Conservation (phyloP, 2,329 filamentous ascomycete genomes). For the Conoideocrella luteorostrata region DNA sequence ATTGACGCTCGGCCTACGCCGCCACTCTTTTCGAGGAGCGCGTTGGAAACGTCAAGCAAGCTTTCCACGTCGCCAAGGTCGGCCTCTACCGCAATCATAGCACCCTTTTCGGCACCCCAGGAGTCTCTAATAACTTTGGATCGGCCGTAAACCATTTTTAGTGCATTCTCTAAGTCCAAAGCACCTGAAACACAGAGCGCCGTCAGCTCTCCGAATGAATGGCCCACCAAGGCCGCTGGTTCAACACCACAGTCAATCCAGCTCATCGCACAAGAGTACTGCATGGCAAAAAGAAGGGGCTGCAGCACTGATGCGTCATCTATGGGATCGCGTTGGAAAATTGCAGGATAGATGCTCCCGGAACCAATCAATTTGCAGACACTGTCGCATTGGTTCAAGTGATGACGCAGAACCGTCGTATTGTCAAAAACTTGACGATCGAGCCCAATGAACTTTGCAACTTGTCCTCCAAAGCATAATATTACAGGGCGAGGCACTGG, state of each 20-base stretch:
- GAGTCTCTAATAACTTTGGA: conserved; percentile 22
- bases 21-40: conserved; percentile 8
- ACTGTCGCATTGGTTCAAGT: conserved; percentile 10
- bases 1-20: conserved; percentile 20
- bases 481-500: conserved; percentile 21
- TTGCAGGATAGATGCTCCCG: conserved; percentile 21
- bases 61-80: conserved; percentile 14
- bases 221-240: conserved; percentile 23
- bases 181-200: conserved; percentile 29
- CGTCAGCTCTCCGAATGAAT: conserved; percentile 36
- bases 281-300: conserved; percentile 30
- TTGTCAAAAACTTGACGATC: conserved; percentile 23
- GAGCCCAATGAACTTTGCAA: conserved; percentile 22
- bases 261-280: conserved; percentile 27
- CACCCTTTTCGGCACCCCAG: conserved; percentile 29
- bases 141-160: conserved; percentile 22
- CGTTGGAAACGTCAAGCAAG: conserved; percentile 11
- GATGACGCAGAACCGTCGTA: conserved; percentile 14
- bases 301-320: conserved; percentile 27
- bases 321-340: conserved; percentile 22
- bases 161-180: conserved; percentile 22
- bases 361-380: conserved; percentile 12
- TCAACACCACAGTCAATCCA: conserved; percentile 30
- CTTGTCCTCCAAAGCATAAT: conserved; percentile 26
- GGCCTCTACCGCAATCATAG: conserved; percentile 33